Evolutionary conservation across 1,139 yeast genomes (phyloP).

Genomic region (Sugiyamaella xylanicola): DNA sequence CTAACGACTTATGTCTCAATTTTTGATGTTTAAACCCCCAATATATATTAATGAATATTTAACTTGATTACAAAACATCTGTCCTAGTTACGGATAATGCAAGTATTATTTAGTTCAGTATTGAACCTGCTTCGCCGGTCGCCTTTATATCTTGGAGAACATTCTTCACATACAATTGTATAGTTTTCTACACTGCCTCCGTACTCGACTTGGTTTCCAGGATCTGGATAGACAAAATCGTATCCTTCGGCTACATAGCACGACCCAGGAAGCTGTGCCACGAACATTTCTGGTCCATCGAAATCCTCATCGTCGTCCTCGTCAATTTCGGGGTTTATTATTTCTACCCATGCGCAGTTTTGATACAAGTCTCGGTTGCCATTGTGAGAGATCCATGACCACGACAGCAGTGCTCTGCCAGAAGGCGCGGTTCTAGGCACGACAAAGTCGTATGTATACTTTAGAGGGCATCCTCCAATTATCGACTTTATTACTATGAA

Average conservation of each 20-base stretch:
- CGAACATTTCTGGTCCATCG: constrained; percentile 31
- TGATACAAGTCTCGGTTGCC: constrained; percentile 38
- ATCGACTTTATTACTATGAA: constrained; percentile 37
- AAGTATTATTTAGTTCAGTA: constrained; percentile 19
- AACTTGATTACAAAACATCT: not conserved
- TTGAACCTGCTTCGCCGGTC: constrained; percentile 8
- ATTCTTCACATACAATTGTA: constrained; percentile 28
- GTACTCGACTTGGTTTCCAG: constrained; percentile 32
- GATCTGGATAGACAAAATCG: constrained; percentile 35
- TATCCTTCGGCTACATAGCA: constrained; percentile 34
- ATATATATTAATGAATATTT: constrained; percentile 8
- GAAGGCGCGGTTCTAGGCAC: constrained; percentile 34
- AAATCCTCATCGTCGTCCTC: constrained; percentile 17
- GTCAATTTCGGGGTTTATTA: constrained; percentile 23
- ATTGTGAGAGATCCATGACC: constrained; percentile 36
- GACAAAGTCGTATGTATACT: constrained; percentile 30
- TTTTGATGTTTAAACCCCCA: constrained; percentile 1
- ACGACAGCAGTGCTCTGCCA: constrained; percentile 35
- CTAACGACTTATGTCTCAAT: constrained; percentile 7
- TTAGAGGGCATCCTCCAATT: constrained; percentile 38
- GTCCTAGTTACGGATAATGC: constrained; percentile 16
- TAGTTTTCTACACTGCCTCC: constrained; percentile 31
- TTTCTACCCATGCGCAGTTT: constrained; percentile 38
- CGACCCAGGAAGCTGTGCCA: constrained; percentile 31
- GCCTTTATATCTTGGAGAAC: constrained; percentile 14